Evolutionary conservation across 2,329 filamentous ascomycete genomes (phyloP), one percentile per base, ranked within the genome.

Genomic region (Epichloe coenophiala): DNA sequence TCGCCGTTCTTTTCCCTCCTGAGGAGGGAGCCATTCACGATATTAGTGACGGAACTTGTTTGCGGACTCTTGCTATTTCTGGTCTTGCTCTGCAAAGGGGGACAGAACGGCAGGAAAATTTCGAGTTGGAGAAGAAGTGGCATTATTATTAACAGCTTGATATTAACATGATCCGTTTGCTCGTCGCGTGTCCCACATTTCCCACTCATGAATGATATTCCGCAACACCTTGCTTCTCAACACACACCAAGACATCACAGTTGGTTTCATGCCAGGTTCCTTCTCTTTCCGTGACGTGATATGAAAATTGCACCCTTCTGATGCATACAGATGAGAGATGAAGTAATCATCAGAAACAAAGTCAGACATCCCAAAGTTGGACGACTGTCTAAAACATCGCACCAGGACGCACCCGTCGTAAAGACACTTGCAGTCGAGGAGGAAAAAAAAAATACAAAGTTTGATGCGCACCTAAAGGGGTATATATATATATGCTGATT

Each of bases 121-220:
- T 1, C 27, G 4, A 31, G 1, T 9, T 8, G 27, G 27, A 27
- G 27, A n/a, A 23, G 5, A 39, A 36, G 39, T 21, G 42, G 15
- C 45, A 51, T 51, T 51, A 51, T 37, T 51, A 51, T 51, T 51
- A 51, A 37, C 44, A 46, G 23, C 44, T 38, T 31, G 47, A 23
- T 51, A 51, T 38, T 27, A 47, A 41, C 49, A 37, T 51, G 15
- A 51, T 51, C 21, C 49, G 19, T 46, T 11, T 23, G 12, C 23
- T 41, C 17, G 17, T 31, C 27, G 27, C 27, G 27, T 31, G 39
- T 23, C 12, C 38, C 27, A 27, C 37, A 27, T 12, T 15, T 44
- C 33, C 40, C 39, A 19, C 13, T 38, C 40, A 19, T 44, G 39
- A 49, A 49, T 37, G 33, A 44, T 49, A 44, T 49, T 49, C 47